phyloP scores from a whole-genome alignment of 805 yeast genomes.

The Yarrowia deformans region DNA sequence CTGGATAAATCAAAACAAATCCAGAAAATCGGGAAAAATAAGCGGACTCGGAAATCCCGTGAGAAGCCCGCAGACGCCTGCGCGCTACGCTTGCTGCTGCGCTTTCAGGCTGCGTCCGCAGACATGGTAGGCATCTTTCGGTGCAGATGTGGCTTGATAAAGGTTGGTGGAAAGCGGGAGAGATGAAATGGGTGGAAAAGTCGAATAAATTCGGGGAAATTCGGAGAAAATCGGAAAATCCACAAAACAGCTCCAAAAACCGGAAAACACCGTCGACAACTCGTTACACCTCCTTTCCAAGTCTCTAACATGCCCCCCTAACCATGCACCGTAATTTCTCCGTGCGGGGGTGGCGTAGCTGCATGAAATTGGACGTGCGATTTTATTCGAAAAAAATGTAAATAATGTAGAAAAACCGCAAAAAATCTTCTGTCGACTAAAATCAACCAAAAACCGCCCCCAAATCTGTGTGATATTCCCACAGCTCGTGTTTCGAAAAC shows the following conservation, averaged over 20 bases:
- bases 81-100: background rate
- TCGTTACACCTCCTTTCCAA: background rate
- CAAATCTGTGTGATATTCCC: no score
- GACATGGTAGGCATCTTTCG: background rate
- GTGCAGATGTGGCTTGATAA: background rate
- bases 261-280: no score
- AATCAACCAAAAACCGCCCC: background rate
- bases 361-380: background rate
- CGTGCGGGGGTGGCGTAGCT: constrained; percentile 28
- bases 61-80: background rate
- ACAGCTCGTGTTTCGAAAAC: no score
- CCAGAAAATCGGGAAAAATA: background rate
- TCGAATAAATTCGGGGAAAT: background rate
- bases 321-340: constrained; percentile 5
- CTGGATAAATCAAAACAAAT: background rate
- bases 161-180: background rate
- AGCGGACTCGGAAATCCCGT: background rate
- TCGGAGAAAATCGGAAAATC: background rate
- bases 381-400: background rate
- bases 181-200: background rate
- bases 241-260: background rate
- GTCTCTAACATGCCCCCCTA: no score
- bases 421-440: background rate
- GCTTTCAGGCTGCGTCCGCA: background rate
- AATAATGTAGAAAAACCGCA: background rate